Evolutionary conservation across 208 protist genomes (phyloP).

Genomic region (Trichomonas gallinae): DNA sequence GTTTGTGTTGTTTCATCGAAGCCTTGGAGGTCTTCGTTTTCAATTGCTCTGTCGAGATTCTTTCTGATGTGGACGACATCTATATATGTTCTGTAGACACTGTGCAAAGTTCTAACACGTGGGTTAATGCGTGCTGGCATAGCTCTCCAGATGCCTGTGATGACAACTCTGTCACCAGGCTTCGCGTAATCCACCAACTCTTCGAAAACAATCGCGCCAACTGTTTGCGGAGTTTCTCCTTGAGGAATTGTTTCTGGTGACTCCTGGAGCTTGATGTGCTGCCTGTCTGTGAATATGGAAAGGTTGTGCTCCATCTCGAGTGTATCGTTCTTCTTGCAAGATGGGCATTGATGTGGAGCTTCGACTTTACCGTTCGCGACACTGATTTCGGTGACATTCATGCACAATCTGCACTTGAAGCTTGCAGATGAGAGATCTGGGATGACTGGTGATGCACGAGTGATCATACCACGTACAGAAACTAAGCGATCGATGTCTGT

Average conservation of each 20-base stretch:
- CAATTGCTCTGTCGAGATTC: neutral
- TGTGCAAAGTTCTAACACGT: conserved; percentile 59
- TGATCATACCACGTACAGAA: conserved; percentile 63
- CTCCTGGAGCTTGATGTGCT: conserved; percentile 86
- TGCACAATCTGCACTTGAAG: conserved; percentile 57
- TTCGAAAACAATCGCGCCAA: conserved; percentile 78
- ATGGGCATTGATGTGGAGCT: conserved; percentile 58
- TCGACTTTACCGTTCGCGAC: conserved; percentile 68
- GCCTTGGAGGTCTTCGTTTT: conserved; percentile 18
- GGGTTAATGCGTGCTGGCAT: conserved; percentile 64
- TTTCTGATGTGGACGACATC: conserved; percentile 78
- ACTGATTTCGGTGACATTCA: conserved; percentile 53
- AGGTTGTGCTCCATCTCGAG: conserved; percentile 58
- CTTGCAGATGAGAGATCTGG: conserved; percentile 28
- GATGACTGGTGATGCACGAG: conserved; percentile 35
- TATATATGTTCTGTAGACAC: conserved; percentile 82
- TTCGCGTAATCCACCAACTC: conserved; percentile 75
- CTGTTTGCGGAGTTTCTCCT: conserved; percentile 92
- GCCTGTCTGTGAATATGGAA: conserved; percentile 54
- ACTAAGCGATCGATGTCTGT: conserved; percentile 64
- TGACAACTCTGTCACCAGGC: conserved; percentile 85
- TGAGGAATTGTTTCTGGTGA: conserved; percentile 83
- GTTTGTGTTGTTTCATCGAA: conserved; percentile 32
- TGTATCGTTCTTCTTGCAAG: neutral
- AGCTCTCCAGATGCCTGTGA: conserved; percentile 87